A percentile compares a stretch with the other conserved stretches of the same genome.
Conservation (phyloP, 2,329 filamentous ascomycete genomes). For the Hypomyces rosellus region DNA sequence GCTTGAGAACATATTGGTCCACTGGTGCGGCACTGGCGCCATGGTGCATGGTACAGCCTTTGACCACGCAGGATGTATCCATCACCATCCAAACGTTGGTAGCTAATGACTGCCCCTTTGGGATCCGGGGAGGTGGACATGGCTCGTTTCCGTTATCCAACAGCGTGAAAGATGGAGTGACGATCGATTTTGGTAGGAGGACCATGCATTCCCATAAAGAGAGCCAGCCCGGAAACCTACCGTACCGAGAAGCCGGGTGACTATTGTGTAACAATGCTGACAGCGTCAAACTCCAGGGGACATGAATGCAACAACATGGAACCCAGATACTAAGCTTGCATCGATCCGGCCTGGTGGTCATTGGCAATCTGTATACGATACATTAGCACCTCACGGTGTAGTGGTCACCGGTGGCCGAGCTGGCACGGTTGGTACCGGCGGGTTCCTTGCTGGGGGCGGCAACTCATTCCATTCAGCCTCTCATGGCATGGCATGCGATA, state of each 20-base stretch:
- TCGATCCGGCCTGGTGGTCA: constrained; percentile 29
- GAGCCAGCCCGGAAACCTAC: no score
- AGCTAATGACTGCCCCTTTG: constrained; percentile 27
- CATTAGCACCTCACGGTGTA: constrained; percentile 26
- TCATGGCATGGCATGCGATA: constrained; percentile 36
- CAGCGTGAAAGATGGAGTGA: constrained; percentile 30
- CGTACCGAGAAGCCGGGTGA: no score
- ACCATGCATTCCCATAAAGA: background rate
- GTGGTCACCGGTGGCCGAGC: constrained; percentile 29
- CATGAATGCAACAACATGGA: constrained; percentile 25
- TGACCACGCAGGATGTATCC: constrained; percentile 30
- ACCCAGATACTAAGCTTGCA: constrained; percentile 23
- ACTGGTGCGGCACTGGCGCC: constrained; percentile 28
- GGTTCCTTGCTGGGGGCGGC: constrained; percentile 30
- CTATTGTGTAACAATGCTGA: background rate
- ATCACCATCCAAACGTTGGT: constrained; percentile 27
- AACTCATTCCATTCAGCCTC: constrained; percentile 30
- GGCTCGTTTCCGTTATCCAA: constrained; percentile 27
- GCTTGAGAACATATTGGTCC: constrained; percentile 32
- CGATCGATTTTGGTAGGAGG: constrained; percentile 28
- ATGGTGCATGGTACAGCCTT: constrained; percentile 31
- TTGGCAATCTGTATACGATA: constrained; percentile 33
- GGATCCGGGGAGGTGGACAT: constrained; percentile 34
- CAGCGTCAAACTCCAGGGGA: constrained; percentile 13
- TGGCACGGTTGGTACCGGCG: constrained; percentile 30